A percentile compares a stretch with the other conserved stretches of the same genome.
These are phyloP conservation scores for Auriscalpium microsporum DNA, from an alignment of 768 basidiomycete species.

Conservation along the genomic window DNA sequence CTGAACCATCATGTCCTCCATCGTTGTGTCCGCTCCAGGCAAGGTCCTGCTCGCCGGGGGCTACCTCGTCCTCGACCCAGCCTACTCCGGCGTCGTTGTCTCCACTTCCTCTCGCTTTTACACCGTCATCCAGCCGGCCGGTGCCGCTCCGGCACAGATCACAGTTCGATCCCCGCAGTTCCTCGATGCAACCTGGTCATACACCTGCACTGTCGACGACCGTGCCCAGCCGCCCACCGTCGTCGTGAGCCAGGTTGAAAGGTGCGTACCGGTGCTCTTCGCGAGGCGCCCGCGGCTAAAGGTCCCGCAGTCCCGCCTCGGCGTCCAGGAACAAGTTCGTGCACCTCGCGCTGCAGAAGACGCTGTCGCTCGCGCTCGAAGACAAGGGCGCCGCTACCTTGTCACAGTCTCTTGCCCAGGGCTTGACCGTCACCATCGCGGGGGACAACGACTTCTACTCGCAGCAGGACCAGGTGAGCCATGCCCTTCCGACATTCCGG, in stretches of 20 bases:
- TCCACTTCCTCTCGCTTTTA: slow-evolving; percentile 95
- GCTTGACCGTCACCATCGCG: slow-evolving; percentile 71
- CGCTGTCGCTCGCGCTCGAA: slow-evolving; percentile 61
- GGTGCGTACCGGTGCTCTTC: not conserved
- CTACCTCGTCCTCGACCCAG: slow-evolving; percentile 89
- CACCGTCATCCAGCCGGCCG: slow-evolving; percentile 49
- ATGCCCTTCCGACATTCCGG: not conserved
- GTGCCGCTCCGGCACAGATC: slow-evolving; percentile 33
- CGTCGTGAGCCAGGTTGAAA: slow-evolving; percentile 21
- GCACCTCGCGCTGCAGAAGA: slow-evolving; percentile 76
- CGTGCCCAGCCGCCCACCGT: slow-evolving; percentile 10
- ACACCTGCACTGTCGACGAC: slow-evolving; percentile 40
- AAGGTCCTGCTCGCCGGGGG: slow-evolving; percentile 95
- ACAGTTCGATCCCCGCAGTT: slow-evolving; percentile 90
- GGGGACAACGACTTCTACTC: slow-evolving; percentile 99
- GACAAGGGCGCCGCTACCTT: slow-evolving; percentile 37
- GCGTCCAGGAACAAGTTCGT: slow-evolving; percentile 83
- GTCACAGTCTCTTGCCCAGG: slow-evolving; percentile 35
- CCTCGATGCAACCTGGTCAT: slow-evolving; percentile 68
- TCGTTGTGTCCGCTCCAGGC: slow-evolving; percentile 84
- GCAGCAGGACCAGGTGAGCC: slow-evolving; percentile 70
- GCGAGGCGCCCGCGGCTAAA: not conserved
- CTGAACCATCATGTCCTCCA: slow-evolving; percentile 28
- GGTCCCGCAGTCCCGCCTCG: slow-evolving; percentile 9
- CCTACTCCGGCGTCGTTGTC: slow-evolving; percentile 79